These are phyloP conservation scores for Pelagophyceae sp. DNA, from an alignment of 352 stramenopile genomes.

Conservation along the genomic window DNA sequence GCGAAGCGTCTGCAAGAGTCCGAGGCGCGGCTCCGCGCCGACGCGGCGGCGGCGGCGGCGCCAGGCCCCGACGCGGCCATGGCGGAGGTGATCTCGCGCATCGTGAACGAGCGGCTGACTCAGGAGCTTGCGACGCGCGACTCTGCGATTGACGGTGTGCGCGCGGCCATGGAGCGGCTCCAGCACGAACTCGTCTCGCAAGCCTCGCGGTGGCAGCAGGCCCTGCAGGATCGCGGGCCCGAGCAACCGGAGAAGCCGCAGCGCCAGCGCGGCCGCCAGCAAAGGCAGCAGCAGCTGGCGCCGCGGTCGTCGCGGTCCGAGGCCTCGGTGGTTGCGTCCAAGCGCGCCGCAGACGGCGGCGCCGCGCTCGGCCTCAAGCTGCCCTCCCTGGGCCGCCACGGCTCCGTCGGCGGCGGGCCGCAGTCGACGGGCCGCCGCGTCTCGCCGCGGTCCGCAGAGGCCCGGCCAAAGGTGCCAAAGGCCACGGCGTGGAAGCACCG, in stretches of 20 bases:
- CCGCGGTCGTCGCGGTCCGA: constrained; percentile 5
- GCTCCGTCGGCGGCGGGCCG: too few relatives aligned
- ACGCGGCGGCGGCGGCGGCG: not conserved
- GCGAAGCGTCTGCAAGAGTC: too few relatives aligned
- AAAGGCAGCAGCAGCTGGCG: too few relatives aligned
- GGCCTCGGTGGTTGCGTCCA: not conserved
- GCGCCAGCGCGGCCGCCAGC: constrained; percentile 6
- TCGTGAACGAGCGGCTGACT: constrained; percentile 14
- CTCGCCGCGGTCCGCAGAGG: too few relatives aligned
- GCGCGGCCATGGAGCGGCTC: constrained; percentile 10
- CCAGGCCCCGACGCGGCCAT: not conserved
- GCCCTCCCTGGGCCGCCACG: too few relatives aligned
- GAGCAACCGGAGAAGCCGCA: constrained; percentile 16
- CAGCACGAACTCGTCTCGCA: constrained; percentile 9
- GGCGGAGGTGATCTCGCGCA: not conserved
- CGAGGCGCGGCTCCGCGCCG: not conserved
- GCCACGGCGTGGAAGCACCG: too few relatives aligned
- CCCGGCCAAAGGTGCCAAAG: too few relatives aligned
- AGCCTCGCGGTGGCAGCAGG: too few relatives aligned
- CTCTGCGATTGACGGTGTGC: not conserved
- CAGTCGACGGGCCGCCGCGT: too few relatives aligned
- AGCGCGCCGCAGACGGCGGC: too few relatives aligned
- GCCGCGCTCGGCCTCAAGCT: too few relatives aligned
- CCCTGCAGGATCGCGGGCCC: not conserved
- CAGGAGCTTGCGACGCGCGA: constrained; percentile 14